These are phyloP conservation scores for Xylaria longipes DNA, from an alignment of 495 filamentous ascomycete species.

Conservation along the genomic window DNA sequence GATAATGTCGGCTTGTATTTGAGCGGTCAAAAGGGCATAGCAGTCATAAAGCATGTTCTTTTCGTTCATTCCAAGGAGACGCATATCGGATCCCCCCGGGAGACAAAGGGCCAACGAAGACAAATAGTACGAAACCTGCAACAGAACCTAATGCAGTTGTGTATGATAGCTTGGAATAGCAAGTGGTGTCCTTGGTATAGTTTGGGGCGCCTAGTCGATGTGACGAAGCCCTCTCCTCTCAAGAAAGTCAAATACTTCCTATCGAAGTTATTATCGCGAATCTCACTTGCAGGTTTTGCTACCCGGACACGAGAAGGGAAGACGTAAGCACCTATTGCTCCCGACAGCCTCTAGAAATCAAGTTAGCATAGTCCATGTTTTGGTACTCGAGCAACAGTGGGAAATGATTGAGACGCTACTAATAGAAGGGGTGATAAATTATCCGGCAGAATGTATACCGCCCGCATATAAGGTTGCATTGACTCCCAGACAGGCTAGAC, in stretches of 20 bases:
- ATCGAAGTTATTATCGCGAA: neutral
- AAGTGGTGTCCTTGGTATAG: too few relatives aligned
- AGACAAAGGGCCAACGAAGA: too few relatives aligned
- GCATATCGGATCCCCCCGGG: too few relatives aligned
- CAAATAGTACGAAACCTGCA: too few relatives aligned
- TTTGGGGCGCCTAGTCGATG: too few relatives aligned
- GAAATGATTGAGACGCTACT: neutral
- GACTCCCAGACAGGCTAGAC: neutral
- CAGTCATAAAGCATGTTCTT: neutral
- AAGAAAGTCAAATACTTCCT: neutral
- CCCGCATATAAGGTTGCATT: slow-evolving; percentile 3
- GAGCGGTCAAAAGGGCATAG: too few relatives aligned
- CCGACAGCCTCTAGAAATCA: neutral
- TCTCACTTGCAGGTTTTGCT: neutral
- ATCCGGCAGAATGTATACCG: slow-evolving; percentile 26
- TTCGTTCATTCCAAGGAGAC: neutral
- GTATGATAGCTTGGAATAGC: too few relatives aligned
- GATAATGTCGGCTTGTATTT: too few relatives aligned
- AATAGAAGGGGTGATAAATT: slow-evolving; percentile 28
- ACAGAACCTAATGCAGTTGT: too few relatives aligned
- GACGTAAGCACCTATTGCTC: neutral
- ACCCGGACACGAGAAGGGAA: neutral
- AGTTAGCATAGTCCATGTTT: neutral
- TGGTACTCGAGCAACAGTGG: neutral
- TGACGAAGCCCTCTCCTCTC: too few relatives aligned